Percentiles rank a stretch among this genome's conserved stretches.
Conservation (phyloP, 768 basidiomycete species). For the Xerocomellus amylosporus region DNA sequence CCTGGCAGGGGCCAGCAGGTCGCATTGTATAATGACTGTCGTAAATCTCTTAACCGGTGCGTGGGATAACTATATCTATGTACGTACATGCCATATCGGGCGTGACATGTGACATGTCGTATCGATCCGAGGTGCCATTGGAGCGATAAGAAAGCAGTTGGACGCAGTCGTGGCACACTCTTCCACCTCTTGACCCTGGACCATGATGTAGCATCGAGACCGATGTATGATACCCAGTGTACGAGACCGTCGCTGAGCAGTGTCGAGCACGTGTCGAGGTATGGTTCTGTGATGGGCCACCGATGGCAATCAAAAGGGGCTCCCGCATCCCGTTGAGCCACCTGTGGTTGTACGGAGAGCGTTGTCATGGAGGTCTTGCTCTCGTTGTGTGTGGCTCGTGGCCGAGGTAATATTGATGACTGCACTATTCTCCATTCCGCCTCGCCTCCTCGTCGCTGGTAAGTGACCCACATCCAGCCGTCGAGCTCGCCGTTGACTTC, state of each 20-base stretch:
- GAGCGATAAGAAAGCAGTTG: constrained; percentile 22
- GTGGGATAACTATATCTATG: constrained; percentile 1
- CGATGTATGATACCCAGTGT: background rate
- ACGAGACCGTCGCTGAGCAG: constrained; percentile 10
- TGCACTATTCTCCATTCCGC: too few species aligned
- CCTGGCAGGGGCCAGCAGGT: too few species aligned
- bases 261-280: constrained; percentile 13
- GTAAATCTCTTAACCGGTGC: too few species aligned
- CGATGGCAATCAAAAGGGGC: constrained; percentile 2
- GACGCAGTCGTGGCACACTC: background rate
- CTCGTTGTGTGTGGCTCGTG: background rate
- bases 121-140: constrained; percentile 28
- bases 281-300: constrained; percentile 2
- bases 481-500: constrained; percentile 14
- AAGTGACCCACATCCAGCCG: constrained; percentile 1
- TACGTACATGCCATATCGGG: background rate
- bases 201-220: constrained; percentile 11
- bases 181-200: constrained; percentile 13
- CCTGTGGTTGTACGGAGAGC: background rate
- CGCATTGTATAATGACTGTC: too few species aligned
- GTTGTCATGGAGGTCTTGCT: background rate
- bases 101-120: constrained; percentile 1
- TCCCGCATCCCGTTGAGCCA: background rate
- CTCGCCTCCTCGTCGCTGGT: background rate
- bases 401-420: background rate